Percentiles rank a stretch among this genome's conserved stretches.
Evolutionary conservation across 2,329 filamentous ascomycete genomes (phyloP).

Genomic region (Arthrobotrys pseudoclavata): DNA sequence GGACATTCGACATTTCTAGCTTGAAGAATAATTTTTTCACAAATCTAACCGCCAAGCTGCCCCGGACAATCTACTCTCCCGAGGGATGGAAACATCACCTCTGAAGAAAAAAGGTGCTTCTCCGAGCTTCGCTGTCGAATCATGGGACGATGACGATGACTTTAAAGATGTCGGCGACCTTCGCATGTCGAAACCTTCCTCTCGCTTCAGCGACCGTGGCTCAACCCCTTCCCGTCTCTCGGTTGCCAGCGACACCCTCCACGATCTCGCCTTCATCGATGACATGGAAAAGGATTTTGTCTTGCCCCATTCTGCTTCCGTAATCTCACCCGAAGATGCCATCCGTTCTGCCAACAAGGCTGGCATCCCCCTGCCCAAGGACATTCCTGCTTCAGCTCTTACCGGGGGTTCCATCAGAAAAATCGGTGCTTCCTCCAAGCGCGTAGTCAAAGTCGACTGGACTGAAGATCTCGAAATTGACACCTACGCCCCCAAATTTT

Average conservation of each 20-base stretch:
- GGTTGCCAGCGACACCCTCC: conserved; percentile 72
- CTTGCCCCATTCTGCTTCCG: conserved; percentile 73
- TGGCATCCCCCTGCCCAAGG: conserved; percentile 89
- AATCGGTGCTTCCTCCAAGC: conserved; percentile 81
- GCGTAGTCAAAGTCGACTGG: conserved; percentile 83
- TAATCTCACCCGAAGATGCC: conserved; percentile 73
- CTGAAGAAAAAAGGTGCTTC: conserved; percentile 59
- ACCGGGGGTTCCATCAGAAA: conserved; percentile 94
- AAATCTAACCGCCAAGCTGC: conserved; percentile 46
- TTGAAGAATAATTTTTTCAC: conserved; percentile 12
- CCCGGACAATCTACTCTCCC: conserved; percentile 40
- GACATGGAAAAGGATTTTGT: conserved; percentile 92
- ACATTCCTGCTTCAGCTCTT: conserved; percentile 88
- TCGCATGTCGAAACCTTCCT: conserved; percentile 66
- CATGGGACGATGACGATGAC: conserved; percentile 81
- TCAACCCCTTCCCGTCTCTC: conserved; percentile 86
- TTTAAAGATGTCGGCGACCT: conserved; percentile 77
- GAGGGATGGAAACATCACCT: conserved; percentile 61
- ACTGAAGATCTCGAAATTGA: conserved; percentile 75
- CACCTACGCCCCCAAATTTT: conserved; percentile 59
- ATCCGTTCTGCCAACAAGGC: conserved; percentile 88
- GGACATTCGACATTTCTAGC: not conserved
- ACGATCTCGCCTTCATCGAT: conserved; percentile 82
- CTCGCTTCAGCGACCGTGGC: conserved; percentile 74
- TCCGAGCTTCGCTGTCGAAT: conserved; percentile 72